Conservation (phyloP, 108 stramenopile genomes). For the Mayamaea pseudoterrestris region DNA sequence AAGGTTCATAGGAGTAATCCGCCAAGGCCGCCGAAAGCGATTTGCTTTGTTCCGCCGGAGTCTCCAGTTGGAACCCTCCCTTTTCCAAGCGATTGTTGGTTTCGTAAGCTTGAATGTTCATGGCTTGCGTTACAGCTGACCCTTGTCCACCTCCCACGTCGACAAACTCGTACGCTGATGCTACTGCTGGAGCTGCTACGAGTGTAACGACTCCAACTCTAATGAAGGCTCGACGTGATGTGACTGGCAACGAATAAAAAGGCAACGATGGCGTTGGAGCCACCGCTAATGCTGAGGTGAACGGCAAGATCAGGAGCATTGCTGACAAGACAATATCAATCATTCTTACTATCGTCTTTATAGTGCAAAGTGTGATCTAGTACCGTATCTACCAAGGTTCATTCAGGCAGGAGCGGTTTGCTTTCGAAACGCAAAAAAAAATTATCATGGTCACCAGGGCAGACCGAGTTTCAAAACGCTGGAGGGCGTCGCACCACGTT, state of each 20-base stretch:
- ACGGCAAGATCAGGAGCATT: background rate
- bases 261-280: background rate
- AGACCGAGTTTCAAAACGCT: no score
- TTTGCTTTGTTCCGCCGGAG: slow-evolving; percentile 28
- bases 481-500: no score
- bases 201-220: background rate
- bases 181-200: background rate
- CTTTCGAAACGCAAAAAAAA: no score
- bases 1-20: background rate
- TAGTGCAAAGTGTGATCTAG: background rate
- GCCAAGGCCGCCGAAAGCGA: slow-evolving; percentile 12
- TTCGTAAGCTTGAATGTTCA: slow-evolving; percentile 33
- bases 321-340: background rate
- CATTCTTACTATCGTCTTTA: background rate
- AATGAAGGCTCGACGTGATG: background rate
- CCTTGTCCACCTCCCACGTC: slow-evolving; percentile 30
- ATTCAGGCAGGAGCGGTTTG: no score
- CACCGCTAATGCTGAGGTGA: no score
- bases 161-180: slow-evolving; percentile 15
- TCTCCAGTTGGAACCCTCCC: slow-evolving; percentile 42
- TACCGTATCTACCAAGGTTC: no score
- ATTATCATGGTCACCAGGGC: no score
- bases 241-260: background rate
- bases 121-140: slow-evolving; percentile 27
- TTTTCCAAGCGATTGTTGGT: slow-evolving; percentile 40